phyloP scores from a whole-genome alignment of 2,329 filamentous ascomycete genomes.

The Ilyonectria mors-panacis region DNA sequence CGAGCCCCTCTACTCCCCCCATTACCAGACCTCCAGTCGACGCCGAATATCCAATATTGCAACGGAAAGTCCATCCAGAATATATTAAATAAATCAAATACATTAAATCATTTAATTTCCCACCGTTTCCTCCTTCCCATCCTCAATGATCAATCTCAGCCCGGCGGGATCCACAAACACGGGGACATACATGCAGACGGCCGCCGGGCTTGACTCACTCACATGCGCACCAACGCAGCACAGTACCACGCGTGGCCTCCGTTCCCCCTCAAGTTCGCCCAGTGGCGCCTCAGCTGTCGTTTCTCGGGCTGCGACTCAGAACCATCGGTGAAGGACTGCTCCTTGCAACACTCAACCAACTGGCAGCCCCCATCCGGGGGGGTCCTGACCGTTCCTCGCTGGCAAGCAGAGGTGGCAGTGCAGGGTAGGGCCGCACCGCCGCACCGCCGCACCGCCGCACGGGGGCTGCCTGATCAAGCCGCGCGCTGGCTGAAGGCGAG shows the following conservation, averaged over 20 bases:
- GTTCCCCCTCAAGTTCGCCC: slow-evolving; percentile 7
- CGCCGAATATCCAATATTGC: neutral
- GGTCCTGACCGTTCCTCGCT: slow-evolving; percentile 19
- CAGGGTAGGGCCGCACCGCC: neutral
- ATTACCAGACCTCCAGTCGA: neutral
- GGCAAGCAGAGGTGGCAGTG: slow-evolving; percentile 33
- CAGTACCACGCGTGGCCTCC: neutral
- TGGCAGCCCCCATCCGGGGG: slow-evolving; percentile 3
- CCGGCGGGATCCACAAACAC: slow-evolving; percentile 24
- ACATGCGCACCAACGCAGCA: slow-evolving; percentile 21
- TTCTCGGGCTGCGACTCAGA: slow-evolving; percentile 11
- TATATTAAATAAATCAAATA: slow-evolving; percentile 5
- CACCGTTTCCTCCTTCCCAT: slow-evolving; percentile 4
- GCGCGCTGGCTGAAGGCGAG: slow-evolving; percentile 7
- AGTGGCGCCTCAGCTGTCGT: slow-evolving; percentile 9
- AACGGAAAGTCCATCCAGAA: neutral
- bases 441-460: slow-evolving; percentile 22
- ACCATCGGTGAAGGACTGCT: slow-evolving; percentile 19
- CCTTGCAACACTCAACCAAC: neutral
- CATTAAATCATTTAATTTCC: slow-evolving; percentile 13
- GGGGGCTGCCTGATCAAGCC: slow-evolving; percentile 35
- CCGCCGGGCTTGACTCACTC: slow-evolving; percentile 18
- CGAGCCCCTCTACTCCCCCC: neutral
- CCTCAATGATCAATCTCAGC: neutral
- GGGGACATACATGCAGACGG: slow-evolving; percentile 24